These are phyloP conservation scores for Ceriops zippeliana DNA, from an alignment of 345 rosid genomes.

Conservation along the genomic window DNA sequence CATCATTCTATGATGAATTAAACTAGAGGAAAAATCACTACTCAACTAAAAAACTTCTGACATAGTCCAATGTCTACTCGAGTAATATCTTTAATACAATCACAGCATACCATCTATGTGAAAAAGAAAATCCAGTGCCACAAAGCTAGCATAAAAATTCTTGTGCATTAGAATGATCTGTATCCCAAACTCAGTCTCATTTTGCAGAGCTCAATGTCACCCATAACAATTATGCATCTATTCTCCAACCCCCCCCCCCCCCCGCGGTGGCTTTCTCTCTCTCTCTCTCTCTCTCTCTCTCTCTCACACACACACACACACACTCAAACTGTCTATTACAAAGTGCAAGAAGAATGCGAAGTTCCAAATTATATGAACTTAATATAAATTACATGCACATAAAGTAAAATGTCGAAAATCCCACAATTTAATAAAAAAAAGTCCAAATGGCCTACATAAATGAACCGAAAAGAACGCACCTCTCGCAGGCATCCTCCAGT, in stretches of 20 bases:
- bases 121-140: neutral
- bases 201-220: neutral
- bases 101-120: neutral
- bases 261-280: no score
- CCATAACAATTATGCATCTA: neutral
- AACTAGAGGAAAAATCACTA: neutral
- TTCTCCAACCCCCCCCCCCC: neutral
- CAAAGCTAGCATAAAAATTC: neutral
- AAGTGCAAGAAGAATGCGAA: neutral
- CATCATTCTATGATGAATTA: no score
- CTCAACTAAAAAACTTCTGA: neutral
- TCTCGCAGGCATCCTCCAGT: conserved; percentile 91
- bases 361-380: no score
- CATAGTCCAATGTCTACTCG: neutral
- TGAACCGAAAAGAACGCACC: conserved; percentile 36
- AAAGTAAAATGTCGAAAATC: no score
- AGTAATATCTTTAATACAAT: conserved; percentile 2
- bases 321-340: neutral
- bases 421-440: no score
- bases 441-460: no score
- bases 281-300: no score
- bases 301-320: no score
- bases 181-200: neutral
- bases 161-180: neutral
- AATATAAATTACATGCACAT: no score